These are phyloP conservation scores for Diplodia corticola DNA, from an alignment of 2,329 filamentous ascomycete species.

Conservation along the genomic window DNA sequence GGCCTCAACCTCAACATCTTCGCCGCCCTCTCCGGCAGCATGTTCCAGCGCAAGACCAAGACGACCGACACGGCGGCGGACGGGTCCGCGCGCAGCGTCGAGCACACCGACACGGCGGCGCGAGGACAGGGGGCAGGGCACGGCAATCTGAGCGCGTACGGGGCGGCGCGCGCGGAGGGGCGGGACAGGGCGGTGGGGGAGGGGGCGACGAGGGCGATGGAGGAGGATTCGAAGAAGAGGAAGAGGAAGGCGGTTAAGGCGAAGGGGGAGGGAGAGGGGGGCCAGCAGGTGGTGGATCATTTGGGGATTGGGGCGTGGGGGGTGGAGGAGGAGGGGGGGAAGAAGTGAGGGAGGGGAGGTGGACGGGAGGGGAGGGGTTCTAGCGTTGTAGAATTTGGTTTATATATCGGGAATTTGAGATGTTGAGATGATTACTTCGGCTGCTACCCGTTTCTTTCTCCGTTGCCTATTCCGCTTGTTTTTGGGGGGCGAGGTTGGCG, in stretches of 20 bases:
- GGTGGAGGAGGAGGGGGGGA: background rate
- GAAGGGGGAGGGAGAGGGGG: constrained; percentile 3
- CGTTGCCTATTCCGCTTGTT: too few species aligned
- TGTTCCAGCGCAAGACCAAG: constrained; percentile 35
- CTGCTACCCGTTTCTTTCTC: too few species aligned
- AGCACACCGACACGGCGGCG: constrained; percentile 28
- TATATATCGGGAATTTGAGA: too few species aligned
- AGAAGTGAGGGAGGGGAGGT: too few species aligned
- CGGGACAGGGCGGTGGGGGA: constrained; percentile 28
- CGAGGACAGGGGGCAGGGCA: background rate
- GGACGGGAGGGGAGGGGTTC: too few species aligned
- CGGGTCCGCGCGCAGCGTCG: constrained; percentile 29
- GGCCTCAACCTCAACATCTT: constrained; percentile 41
- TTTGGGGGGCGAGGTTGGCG: too few species aligned
- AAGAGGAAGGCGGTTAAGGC: constrained; percentile 7
- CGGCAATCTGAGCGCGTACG: constrained; percentile 7
- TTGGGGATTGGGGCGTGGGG: constrained; percentile 35
- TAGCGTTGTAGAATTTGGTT: too few species aligned
- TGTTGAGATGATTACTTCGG: too few species aligned
- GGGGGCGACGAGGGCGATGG: constrained; percentile 28
- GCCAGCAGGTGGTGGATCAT: constrained; percentile 34
- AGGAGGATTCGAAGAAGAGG: background rate
- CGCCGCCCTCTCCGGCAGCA: constrained; percentile 37
- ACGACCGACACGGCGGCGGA: constrained; percentile 34
- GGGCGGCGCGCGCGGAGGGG: background rate